Evolutionary conservation across 2,329 filamentous ascomycete species (phyloP), one percentile per base, ranked within the genome.

Genomic region (Zopfia rhizophila): DNA sequence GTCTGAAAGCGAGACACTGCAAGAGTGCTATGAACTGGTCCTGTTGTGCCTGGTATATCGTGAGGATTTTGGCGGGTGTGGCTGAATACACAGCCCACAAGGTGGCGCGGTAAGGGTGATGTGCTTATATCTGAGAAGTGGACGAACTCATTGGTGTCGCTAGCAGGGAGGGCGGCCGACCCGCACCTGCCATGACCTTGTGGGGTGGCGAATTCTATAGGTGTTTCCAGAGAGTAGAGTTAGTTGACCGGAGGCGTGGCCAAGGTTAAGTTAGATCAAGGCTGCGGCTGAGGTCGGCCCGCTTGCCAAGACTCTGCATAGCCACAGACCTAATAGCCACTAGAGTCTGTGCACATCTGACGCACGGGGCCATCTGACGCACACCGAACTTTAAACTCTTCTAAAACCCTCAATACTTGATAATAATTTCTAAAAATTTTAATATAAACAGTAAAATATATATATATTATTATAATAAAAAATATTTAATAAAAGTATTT

Each of bases 21-120:
- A 44, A 31, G 47, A 47, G 42, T 46, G 47, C 36, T 40, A 43
- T 51, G 37, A 46, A 43, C 35, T 48, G 24, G 17, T 37, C 29
- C 28, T 16, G 29, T 21, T 36, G 29, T 14, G 29, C 29, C 29
- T 31, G n/a, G 29, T 13, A 31, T 31, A 33, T 25, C 29, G 14
- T 32, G 21, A 32, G 25, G 41, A 32, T 31, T 31, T 7, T 31
- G 41, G 31, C 19, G 38, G 38, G 43, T 48, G 45, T 21, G 45
- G 39, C 45, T 48, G 33, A 48, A 22, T 5, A 39, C 33, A 44
- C 35, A 44, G 39, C 33, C 45, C 36, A 48, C 18, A 28, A 24
- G 42, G 45, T 43, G 38, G 27, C 33, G 45, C 45, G 32, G 38
- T 38, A 32, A 50, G 42, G 35, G 22, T 41, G 39, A 49, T 39